These are phyloP conservation scores for Eimeria praecox DNA, from an alignment of 169 alveolate species.

Conservation along the genomic window DNA sequence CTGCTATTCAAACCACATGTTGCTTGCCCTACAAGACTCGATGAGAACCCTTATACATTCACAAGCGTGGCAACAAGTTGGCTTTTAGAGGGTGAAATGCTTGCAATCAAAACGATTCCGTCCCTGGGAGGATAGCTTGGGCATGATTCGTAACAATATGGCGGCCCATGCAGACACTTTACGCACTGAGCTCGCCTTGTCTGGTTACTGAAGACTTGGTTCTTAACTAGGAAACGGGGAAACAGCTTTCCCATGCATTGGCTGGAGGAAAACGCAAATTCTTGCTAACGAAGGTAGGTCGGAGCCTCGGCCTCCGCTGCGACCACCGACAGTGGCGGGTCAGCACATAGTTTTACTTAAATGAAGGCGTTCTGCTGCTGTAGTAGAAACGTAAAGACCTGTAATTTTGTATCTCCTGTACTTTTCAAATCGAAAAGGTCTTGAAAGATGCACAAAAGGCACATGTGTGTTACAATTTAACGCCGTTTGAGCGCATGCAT, in stretches of 20 bases:
- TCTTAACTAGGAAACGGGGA: background rate
- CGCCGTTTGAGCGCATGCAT: slow-evolving; percentile 10
- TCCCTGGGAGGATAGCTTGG: background rate
- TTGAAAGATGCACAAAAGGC: background rate
- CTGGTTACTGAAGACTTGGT: background rate
- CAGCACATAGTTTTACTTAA: background rate
- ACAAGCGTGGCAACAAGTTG: background rate
- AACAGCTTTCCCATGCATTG: background rate
- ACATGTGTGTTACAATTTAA: background rate
- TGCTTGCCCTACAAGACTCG: background rate
- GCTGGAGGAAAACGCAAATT: background rate
- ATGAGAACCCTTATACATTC: background rate
- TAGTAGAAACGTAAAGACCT: background rate
- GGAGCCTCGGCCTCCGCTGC: background rate
- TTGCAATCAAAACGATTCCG: background rate
- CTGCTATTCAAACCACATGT: background rate
- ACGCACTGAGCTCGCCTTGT: background rate
- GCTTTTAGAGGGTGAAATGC: background rate
- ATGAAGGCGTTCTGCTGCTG: background rate
- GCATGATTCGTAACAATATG: background rate
- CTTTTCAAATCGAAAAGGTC: background rate
- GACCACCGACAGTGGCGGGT: background rate
- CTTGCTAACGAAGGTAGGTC: background rate
- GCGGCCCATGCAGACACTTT: background rate
- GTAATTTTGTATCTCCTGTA: background rate